Evolutionary conservation across 129 eudicot species (phyloP).

Genomic region (Flaveria bidentis): DNA sequence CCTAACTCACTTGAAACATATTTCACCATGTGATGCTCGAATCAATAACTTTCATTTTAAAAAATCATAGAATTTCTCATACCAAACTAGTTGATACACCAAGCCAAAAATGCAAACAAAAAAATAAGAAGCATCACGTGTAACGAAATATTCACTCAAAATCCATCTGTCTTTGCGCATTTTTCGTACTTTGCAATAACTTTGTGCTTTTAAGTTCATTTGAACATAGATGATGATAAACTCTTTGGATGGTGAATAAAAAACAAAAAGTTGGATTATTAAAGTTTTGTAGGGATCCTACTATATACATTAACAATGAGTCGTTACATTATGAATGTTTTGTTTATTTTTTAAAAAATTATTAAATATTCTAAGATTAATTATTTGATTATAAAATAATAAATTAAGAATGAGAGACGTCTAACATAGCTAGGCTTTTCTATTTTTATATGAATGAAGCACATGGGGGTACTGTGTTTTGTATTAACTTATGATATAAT

Average conservation of each 20-base stretch:
- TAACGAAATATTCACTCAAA: not conserved
- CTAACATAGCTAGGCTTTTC: constrained; percentile 24
- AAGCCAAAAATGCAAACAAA: not conserved
- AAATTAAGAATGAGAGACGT: constrained; percentile 20
- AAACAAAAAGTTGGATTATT: constrained; percentile 17
- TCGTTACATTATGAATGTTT: constrained; percentile 22
- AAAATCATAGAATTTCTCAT: no score
- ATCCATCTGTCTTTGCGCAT: not conserved
- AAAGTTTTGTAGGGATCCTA: constrained; percentile 29
- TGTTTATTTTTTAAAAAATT: constrained; percentile 2
- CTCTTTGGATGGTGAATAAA: constrained; percentile 6
- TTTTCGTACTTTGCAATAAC: not conserved
- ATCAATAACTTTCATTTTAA: no score
- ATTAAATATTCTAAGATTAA: constrained; percentile 1
- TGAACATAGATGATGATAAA: no score
- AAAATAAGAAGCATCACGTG: not conserved
- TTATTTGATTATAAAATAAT: constrained; percentile 10
- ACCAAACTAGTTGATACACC: not conserved
- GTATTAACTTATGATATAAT: not conserved
- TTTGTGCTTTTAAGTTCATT: not conserved
- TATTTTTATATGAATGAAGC: constrained; percentile 18
- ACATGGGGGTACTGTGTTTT: constrained; percentile 22
- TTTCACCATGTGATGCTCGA: no score
- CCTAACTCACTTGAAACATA: no score
- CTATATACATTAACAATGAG: constrained; percentile 6